Evolutionary conservation across 2,329 filamentous ascomycete species (phyloP), one percentile per base, ranked within the genome.

Genomic region (Hypoxylon sp.): DNA sequence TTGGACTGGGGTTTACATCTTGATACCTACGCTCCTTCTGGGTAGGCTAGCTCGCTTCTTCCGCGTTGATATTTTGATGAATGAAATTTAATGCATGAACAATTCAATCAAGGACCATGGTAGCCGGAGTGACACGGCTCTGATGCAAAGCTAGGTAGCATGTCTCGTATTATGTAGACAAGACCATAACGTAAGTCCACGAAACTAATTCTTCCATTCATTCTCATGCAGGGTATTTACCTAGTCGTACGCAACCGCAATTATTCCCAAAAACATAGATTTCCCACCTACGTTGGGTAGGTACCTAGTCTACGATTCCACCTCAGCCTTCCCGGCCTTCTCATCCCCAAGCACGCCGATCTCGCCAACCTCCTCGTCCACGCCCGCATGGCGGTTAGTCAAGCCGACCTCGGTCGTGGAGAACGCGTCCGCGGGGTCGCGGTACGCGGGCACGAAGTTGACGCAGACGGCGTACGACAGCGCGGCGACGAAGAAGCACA

Each of bases 371-470:
- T 73, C 71, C 49, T 72, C 70, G 18, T 76, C 72, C 11, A 33
- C 26, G 24, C 26, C 50, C 16, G 59, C 45, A 16, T 46, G 33
- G 12, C 36, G 57, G 5, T 26, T 49, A 2, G 38, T 46, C 1
- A 82, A 56, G 14, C 83, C 84, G 22, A 85, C 71, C 1, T 84
- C 78, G 0, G 83, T 75, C 20, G 79, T 78, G 7, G 79, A 80
- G 67, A 85, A 85, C 1, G 83, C 82, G 73, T 93, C 91, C 2
- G 89, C 86, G 0, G 88, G 85, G 57, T 84, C 79, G 32, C 84
- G 81, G 74, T 93, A 93, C 2, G 81, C 78, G 0, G 89, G 87
- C 3, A 88, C 80, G 70, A 91, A 91, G 77, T 93, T 93, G 65
- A 89, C 87, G 5, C 83, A 83, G 18, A 87, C 40, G 0, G 87